Base-by-base conservation (phyloP, 2,329 filamentous ascomycete species). In the Neopestalotiopsis clavispora region DNA sequence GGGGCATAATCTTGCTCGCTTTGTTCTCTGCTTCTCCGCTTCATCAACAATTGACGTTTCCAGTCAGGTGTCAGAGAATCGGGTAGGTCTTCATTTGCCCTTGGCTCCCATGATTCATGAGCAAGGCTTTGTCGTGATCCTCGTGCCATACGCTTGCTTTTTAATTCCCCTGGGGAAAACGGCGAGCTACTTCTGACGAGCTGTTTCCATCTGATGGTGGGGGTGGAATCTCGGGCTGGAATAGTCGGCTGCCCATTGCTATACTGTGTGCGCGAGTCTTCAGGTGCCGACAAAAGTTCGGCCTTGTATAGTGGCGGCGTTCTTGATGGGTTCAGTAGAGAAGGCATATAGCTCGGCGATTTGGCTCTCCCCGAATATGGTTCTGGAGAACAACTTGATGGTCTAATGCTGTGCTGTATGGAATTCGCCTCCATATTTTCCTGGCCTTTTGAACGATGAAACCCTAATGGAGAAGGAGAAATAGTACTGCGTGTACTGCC, bases 181-280 rank as follows among this genome's bases (percentile, higher is more conserved):
- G 75, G 73, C 3, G 72, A 71, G 56, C 76, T 78, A 17, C 70
- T 69, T 60, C 67, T 72, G 61, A 72, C 74, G 30, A 73, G 71
- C n/a, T 71, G 69, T 61, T 71, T 74, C 75, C 74, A 74, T 57
- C 72, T 71, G 4, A 69, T 67, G 58, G 59, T 64, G 56, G 30
- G 68, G 14, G 63, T 71, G 23, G 62, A 57, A 7, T 65, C 13
- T 52, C 42, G 17, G 20, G 40, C 42, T 49, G 42, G 42, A 38
- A 40, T 20, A n/a, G 60, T 17, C 6, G 7, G 45, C 9, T 52
- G 6, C 45, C n/a, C 45, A n/a, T 52, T 20, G 20, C 9, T 20
- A 52, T 52, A 17, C n/a, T 52, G 45, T 3, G 17, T 20, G 17
- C 4, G 45, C 17, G 45, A 52, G 17, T n/a, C 17, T 52, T 52